Base-by-base conservation (phyloP, 2,329 filamentous ascomycete species). In the Cryphonectria naterciae region DNA sequence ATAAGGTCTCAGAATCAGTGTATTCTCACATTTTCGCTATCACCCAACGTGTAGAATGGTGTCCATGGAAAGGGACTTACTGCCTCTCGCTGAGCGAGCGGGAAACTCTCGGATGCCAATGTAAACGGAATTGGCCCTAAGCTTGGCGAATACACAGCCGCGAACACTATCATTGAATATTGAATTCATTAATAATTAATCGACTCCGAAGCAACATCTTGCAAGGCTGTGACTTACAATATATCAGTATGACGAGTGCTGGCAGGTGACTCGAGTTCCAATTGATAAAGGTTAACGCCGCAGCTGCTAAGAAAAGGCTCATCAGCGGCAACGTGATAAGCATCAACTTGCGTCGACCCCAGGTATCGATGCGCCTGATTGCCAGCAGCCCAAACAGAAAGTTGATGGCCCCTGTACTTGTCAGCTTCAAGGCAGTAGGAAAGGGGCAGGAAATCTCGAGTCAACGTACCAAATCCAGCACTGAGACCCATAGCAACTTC, bases 71-170 rank as follows among this genome's bases (percentile, higher is more conserved):
- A 41, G 7, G n/a, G 46, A 73, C 74, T 70, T 72, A 78, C 76
- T 11, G 84, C 80, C 75, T 86, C 85, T 71, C 85, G 80, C 72
- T 86, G 83, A 5, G 83, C 83, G 1, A 86, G 75, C 0, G 85
- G 84, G 70, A 86, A 87, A 65, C 83, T 83, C 74, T 86, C 85
- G 4, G 84, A 84, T 17, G 84, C 85, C 25, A 86, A 78, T 1
- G 83, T 86, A 64, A 85, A 86, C 0, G 84, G 83, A 15, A 86
- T 85, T 0, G 85, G 85, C 0, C 84, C 84, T 72, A 80, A 62
- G 13, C 76, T 77, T 8, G 83, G 83, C 1, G 82, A 82, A 73
- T 85, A 85, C 1, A 78, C 79, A 0, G 81, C 80, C 1, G 82
- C 78, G 67, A 84, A 84, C 4, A 84, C 78, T 79, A 43, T 11